Evolutionary conservation across 2,329 filamentous ascomycete genomes (phyloP), one percentile per base, ranked within the genome.

Genomic region (Trichoderma lentiforme): DNA sequence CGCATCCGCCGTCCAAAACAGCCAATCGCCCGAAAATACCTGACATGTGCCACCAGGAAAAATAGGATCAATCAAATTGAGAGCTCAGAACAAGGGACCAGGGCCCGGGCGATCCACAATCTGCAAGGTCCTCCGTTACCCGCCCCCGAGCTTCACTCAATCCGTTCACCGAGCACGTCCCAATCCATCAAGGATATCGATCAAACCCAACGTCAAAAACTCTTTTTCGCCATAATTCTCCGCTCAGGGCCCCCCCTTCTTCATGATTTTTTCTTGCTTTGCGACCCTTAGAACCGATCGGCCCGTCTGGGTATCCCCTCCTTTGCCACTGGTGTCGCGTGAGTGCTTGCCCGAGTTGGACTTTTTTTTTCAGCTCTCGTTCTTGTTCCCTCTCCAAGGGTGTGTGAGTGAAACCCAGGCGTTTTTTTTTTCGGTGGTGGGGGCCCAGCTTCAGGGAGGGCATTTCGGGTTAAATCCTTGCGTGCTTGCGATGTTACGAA

Each of bases 321-420:
- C 21, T 51, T 69, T 36, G 56, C 56, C 66, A 69, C 66, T 61
- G 66, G 56, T 61, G 66, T 69, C 66, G 66, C 56, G 66, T 69
- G 66, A 47, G 66, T 14, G 14, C 51, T 69, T 69, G 15, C 66
- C 66, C 66, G 51, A 69, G 28, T 34, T 36, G 39, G 56, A 21
- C 21, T 47, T 68, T 43, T 67, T 36, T 30, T n/a, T 43, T n/a
- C 36, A 58, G 24, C 15, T 32, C 12, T 39, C 8, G 9, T 24
- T 30, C 4, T 14, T 43, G 24, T 14, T n/a, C 3, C 9, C 0
- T 21, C 9, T 21, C n/a, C 43, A 51, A 51, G 43, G 43, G 43
- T 51, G 43, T 9, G 43, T 11, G 43, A 51, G 9, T 21, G 43
- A 51, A 21, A 51, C 15, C 15, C n/a, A 51, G 43, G 43, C 43